Conservation (phyloP, 257 asterid species). For the Solanum chiquidenum region DNA sequence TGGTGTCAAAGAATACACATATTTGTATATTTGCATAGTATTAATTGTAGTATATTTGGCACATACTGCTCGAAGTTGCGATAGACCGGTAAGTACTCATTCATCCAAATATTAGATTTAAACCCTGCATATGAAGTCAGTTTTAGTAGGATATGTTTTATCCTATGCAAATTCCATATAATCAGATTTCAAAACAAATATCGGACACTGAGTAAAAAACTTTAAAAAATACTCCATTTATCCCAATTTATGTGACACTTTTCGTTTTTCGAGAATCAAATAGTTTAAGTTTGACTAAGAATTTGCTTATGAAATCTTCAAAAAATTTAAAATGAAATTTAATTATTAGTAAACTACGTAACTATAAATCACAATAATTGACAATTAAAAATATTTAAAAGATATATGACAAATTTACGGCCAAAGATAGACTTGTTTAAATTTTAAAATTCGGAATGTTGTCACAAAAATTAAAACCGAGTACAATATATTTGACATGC, state of each 20-base stretch:
- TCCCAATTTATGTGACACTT: background rate
- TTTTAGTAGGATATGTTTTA: too few relatives aligned
- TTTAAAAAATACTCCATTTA: too few relatives aligned
- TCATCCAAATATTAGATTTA: background rate
- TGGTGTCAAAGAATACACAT: conserved; percentile 30
- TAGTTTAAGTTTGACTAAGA: background rate
- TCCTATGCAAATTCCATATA: background rate
- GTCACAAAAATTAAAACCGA: background rate
- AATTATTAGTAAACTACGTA: background rate
- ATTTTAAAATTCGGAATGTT: too few relatives aligned
- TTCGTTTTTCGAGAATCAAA: rapidly evolving
- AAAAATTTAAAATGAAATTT: too few relatives aligned
- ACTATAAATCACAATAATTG: background rate
- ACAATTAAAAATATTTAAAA: too few relatives aligned
- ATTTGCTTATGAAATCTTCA: background rate
- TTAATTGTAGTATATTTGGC: background rate
- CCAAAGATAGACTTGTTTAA: too few relatives aligned
- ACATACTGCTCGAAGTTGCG: background rate
- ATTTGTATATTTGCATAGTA: background rate
- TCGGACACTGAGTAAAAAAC: background rate
- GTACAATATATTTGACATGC: background rate
- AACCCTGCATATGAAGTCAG: background rate
- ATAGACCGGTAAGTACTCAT: background rate
- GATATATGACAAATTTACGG: too few relatives aligned
- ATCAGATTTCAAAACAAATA: rapidly evolving